Evolutionary conservation across 768 basidiomycete genomes (phyloP), one percentile per base, ranked within the genome.

Genomic region (Psilocybe cyanescens): DNA sequence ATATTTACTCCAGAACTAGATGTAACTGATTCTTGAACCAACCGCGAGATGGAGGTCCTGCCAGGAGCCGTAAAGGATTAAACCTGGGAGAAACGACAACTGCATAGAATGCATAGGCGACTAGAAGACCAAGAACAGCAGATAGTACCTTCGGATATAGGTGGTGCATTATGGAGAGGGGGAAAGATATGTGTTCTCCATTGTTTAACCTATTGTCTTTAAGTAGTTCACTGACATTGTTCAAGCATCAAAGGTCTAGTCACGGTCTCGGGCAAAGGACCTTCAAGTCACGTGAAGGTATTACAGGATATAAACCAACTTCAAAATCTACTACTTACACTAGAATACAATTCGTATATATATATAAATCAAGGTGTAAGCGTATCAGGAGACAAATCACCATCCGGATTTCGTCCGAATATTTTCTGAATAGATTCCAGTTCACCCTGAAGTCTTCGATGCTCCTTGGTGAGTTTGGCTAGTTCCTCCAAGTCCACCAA

Each of bases 1-100:
- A 29, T 46, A 75, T 85, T 59, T 66, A 90, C 90, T 89, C 82
- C 58, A 91, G 78, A 1, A 91, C 77, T 30, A 76, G 71, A 16
- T 72, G 67, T 59, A 91, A 75, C 65, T 91, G 87, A 65, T 80
- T 81, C 29, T 74, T 78, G 56, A 90, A 82, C 67, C 82, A 77
- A 24, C 75, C 72, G 5, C 68, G 72, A 8, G 78, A 71, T 0
- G 85, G 85, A 19, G 91, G 91, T 29, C 91, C 90, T 49, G 86
- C 84, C 35, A 93, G 72, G 24, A 72, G 73, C 39, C 75, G 77
- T 11, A 92, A 75, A 16, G 88, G 83, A 63, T 81, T 81, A 60
- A 73, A 74, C 47, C 60, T 68, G 1, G 76, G 76, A 1, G 68
- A 64, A 58, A 81, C 64, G 48, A 79, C 47, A 35, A 76, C 46